Base-by-base conservation (phyloP, 2,329 filamentous ascomycete genomes). In the Trichoderma hamatum region DNA sequence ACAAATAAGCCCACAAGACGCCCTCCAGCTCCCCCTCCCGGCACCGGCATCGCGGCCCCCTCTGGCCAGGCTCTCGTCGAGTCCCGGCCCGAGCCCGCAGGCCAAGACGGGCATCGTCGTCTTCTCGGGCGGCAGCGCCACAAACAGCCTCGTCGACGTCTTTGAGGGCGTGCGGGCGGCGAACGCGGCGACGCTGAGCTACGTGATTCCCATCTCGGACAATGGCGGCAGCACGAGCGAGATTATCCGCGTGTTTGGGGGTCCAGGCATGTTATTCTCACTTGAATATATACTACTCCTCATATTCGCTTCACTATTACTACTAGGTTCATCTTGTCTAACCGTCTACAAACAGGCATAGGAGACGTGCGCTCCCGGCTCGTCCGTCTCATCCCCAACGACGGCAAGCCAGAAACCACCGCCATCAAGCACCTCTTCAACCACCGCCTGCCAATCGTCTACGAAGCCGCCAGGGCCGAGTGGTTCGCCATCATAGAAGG, bases 171-270 rank as follows among this genome's bases (percentile, higher is more conserved):
- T 92, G 39, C 84, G 87, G 14, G 80, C 89, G 71, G 89, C 85
- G 73, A 92, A 91, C 71, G 81, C 85, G 51, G 91, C 90, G 75
- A 83, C 86, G 3, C 81, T 96, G 52, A 93, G 88, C 80, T 96
- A 97, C 79, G 89, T 97, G 70, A 97, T 98, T 64, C 95, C 95
- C 43, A 97, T 97, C 77, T 96, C 92, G 72, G 95, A 98, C 81
- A 98, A 98, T 80, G 95, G 95, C 60, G 95, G 95, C 49, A 96
- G 92, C 74, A 96, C 94, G 2, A 97, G 93, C 55, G 95, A 98
- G 82, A 84, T 97, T 75, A 97, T 97, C 73, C 88, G 96, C 43
- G 94, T 98, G 43, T 96, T 98, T 80, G 96, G 95, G 16, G 96
- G 96, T 1, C 95, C 95, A 72, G 95, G 95, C 90, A 81, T 68